Base-by-base conservation (phyloP, 495 filamentous ascomycete species). In the Talaromyces adpressus region DNA sequence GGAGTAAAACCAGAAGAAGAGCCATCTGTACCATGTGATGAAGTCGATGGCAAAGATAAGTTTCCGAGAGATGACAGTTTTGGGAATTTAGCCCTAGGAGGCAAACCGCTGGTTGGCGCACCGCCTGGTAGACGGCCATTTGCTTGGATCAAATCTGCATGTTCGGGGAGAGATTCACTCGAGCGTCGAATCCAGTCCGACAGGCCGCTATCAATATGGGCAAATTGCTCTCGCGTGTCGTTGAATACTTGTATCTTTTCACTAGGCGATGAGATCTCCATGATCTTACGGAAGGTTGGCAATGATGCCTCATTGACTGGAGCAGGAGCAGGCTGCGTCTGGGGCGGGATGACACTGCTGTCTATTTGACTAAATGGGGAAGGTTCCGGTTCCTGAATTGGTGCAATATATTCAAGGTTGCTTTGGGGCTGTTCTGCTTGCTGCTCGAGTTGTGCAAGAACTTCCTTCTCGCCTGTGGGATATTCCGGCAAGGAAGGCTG, bases 161-260 rank as follows among this genome's bases (percentile, higher is more conserved):
- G 73, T 57, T 88, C 84, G 0, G 85, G 83, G 49, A 84, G 74
- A 32, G 73, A 69, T 11, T 77, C 74, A 11, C 81, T 61, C 0
- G 76, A 85, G 6, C 77, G 65, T 20, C 76, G 64, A 57, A 96
- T 74, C 92, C 92, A 97, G 58, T 87, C 75, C n/a, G 76, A 73
- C 11, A 97, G 74, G 3, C 92, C 91, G 7, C 87, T 87, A 61
- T 96, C 84, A 61, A 88, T 82, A 9, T 79, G 73, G 1, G 89
- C 87, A 65, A 91, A 91, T 60, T 91, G 86, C 16, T 80, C 74
- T 56, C 90, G 81, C 0, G 89, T 88, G 36, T 85, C 82, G 65
- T 91, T 82, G 69, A 86, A 94, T 1, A 85, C 84, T 39, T 79
- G 73, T 53, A 92, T 87, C 23, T 91, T 85, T 45, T 92, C 88